phyloP scores from a whole-genome alignment of 805 yeast species.

The Lipomyces starkeyi region DNA sequence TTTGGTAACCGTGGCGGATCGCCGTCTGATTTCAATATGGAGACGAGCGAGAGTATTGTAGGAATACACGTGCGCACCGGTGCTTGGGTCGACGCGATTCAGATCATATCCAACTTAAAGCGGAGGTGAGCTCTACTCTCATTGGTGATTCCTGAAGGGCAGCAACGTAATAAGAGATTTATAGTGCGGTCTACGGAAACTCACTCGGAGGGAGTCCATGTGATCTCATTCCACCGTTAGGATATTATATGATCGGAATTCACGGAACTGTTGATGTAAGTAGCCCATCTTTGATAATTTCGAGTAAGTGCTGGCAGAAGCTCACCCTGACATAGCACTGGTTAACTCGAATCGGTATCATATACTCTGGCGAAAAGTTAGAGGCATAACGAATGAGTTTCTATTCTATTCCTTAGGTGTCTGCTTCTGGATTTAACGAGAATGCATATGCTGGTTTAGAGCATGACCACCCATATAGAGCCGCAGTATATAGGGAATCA shows the following conservation, averaged over 20 bases:
- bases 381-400: background rate
- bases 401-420: background rate
- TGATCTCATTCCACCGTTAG: slow-evolving; percentile 67
- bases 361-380: slow-evolving; percentile 17
- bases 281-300: background rate
- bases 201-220: slow-evolving; percentile 67
- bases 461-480: background rate
- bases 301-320: too few species aligned
- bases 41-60: slow-evolving; percentile 61
- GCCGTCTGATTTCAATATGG: slow-evolving; percentile 61
- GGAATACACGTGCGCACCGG: slow-evolving; percentile 75
- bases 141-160: slow-evolving; percentile 46
- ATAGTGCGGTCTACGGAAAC: slow-evolving; percentile 67
- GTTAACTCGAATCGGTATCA: slow-evolving; percentile 24
- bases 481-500: background rate
- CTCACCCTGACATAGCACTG: slow-evolving; percentile 14
- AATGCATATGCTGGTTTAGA: background rate
- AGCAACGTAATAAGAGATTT: background rate
- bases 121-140: slow-evolving; percentile 25
- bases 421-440: background rate
- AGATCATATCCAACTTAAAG: slow-evolving; percentile 59
- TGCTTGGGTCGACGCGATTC: slow-evolving; percentile 88
- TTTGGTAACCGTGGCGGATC: slow-evolving; percentile 50
- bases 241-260: slow-evolving; percentile 67
- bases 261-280: slow-evolving; percentile 63